A percentile compares a stretch with the other conserved stretches of the same genome.
These are phyloP conservation scores for Leccinum laetum DNA, from an alignment of 1,284 basidiomycete genomes.

Conservation along the genomic window DNA sequence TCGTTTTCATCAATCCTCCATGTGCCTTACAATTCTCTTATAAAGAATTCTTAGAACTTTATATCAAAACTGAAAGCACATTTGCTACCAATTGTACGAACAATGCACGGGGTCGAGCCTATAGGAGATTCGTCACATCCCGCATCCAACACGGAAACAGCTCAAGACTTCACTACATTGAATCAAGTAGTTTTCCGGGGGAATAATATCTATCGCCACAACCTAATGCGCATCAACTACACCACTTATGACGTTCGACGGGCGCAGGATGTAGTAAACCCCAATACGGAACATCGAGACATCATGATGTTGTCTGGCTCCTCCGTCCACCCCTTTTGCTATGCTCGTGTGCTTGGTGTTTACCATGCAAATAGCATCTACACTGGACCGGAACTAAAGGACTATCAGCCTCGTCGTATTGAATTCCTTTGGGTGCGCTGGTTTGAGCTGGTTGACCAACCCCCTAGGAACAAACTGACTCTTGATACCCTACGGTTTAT, in stretches of 20 bases:
- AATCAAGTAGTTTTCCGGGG: background rate
- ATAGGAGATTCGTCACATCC: background rate
- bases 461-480: background rate
- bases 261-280: background rate
- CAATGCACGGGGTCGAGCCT: background rate
- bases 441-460: background rate
- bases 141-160: background rate
- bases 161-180: background rate
- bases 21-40: background rate
- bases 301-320: background rate
- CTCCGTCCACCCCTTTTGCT: background rate
- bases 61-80: background rate
- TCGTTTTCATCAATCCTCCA: no score
- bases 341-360: background rate
- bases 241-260: background rate
- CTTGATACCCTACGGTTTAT: background rate
- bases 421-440: background rate
- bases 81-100: background rate
- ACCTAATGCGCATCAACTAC: background rate
- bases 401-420: background rate
- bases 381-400: background rate
- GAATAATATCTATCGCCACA: background rate
- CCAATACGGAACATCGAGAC: background rate
- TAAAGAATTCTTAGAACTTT: background rate
- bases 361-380: background rate